These are phyloP conservation scores for Nymphaea colorata DNA, from an alignment of 164 flowering plant genomes.

Conservation along the genomic window DNA sequence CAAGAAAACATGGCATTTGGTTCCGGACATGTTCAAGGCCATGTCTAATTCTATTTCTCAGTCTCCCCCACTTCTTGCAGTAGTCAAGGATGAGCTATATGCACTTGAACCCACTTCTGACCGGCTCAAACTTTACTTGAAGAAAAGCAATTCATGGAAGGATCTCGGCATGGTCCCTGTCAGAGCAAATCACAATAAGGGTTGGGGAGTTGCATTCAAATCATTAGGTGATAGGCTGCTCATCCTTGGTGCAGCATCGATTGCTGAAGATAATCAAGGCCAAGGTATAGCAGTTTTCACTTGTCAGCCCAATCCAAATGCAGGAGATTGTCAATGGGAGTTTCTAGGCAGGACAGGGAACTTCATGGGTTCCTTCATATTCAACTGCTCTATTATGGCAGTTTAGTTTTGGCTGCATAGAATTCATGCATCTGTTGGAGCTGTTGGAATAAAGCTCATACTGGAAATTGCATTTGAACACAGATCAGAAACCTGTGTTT, in stretches of 20 bases:
- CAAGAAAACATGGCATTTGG: slow-evolving; percentile 40
- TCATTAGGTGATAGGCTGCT: slow-evolving; percentile 64
- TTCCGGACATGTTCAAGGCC: slow-evolving; percentile 44
- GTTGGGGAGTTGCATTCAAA: slow-evolving; percentile 94
- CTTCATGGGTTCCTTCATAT: slow-evolving; percentile 40
- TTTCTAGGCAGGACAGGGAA: slow-evolving; percentile 18
- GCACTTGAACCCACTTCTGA: slow-evolving; percentile 54
- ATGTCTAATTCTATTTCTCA: slow-evolving; percentile 12
- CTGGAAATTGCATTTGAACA: too few relatives aligned
- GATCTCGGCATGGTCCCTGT: slow-evolving; percentile 58
- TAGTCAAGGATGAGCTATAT: slow-evolving; percentile 66
- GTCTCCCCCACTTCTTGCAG: slow-evolving; percentile 84
- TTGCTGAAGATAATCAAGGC: slow-evolving; percentile 9
- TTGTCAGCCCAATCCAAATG: slow-evolving; percentile 39
- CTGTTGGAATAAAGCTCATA: neutral
- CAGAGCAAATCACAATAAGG: slow-evolving; percentile 45
- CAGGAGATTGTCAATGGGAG: slow-evolving; percentile 35
- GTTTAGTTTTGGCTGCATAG: slow-evolving; percentile 5
- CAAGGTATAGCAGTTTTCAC: slow-evolving; percentile 44
- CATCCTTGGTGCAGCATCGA: slow-evolving; percentile 39
- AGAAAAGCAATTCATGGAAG: slow-evolving; percentile 59
- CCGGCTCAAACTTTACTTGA: slow-evolving; percentile 47
- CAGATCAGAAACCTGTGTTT: too few relatives aligned
- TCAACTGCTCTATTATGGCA: slow-evolving; percentile 66
- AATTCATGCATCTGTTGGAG: neutral